Evolutionary conservation across 176 grass and related monocot genomes (phyloP), one percentile per base, ranked within the genome.

Genomic region (Phoenix dactylifera): DNA sequence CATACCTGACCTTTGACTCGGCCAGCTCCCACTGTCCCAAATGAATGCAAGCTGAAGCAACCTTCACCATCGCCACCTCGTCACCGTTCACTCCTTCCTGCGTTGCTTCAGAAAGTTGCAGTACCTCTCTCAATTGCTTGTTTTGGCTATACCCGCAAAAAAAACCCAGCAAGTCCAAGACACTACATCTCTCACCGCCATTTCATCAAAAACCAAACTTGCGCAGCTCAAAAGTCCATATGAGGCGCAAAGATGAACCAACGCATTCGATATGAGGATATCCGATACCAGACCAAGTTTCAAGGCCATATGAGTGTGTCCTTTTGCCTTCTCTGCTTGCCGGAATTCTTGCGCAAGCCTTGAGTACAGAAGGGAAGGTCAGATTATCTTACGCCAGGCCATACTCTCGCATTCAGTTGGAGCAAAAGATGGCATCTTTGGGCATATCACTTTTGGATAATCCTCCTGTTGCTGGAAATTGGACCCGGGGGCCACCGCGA

Each of bases 111-210:
- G 79, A 85, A 50, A 79, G 57, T 9, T 15, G 3, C 59, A 82
- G 50, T 16, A 62, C 63, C 16, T 81, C 71, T 53, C 72, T 59
- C 3, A 65, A 58, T 29, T 52, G 54, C 15, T 66, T 84, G 22
- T 20, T 19, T 15, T 61, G 57, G 35, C 58, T 75, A n/a, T 69
- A 81, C 50, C 74, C 77, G 54, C 20, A 20, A 20, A 20, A 20
- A 71, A 71, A 16, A 89, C 68, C 68, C 66, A 89, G 65, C 0
- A 70, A 61, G 61, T 79, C 85, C 81, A 89, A 68, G 77, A 85
- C 39, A 82, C 67, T 0, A 73, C 62, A 79, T 89, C 82, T 75
- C 67, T 75, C 66, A 60, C 63, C 12, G 44, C 32, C 63, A 85
- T 79, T 69, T 72, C 81, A 57, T 81, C 55, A 59, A 82, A 82